Conservation (phyloP, 306 rosid species). For the Spatholobus suberectus region DNA sequence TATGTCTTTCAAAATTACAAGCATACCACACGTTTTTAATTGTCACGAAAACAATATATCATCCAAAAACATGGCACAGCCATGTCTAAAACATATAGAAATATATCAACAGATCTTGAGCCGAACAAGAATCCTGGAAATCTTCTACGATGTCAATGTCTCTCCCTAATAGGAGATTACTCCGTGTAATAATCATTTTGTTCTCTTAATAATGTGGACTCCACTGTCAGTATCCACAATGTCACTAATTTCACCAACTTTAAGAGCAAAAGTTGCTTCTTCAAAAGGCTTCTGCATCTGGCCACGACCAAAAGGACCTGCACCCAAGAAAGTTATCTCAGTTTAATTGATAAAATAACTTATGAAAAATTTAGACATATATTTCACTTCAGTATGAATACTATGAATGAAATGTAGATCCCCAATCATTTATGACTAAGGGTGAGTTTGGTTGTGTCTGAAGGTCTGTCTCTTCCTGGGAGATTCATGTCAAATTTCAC, state of each 20-base stretch:
- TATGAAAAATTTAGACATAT: neutral
- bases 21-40: slow-evolving; percentile 42
- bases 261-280: slow-evolving; percentile 77
- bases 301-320: slow-evolving; percentile 95
- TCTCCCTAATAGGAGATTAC: slow-evolving; percentile 39
- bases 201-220: slow-evolving; percentile 89
- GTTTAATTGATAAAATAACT: neutral
- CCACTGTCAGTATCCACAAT: slow-evolving; percentile 97
- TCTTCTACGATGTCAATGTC: slow-evolving; percentile 35
- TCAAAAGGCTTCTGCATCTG: slow-evolving; percentile 99
- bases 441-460: neutral
- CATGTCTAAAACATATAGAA: slow-evolving; percentile 35
- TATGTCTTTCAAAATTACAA: slow-evolving; percentile 45
- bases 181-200: slow-evolving; percentile 52
- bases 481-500: neutral
- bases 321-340: slow-evolving; percentile 37
- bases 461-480: neutral
- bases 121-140: slow-evolving; percentile 41
- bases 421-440: neutral
- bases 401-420: neutral
- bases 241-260: slow-evolving; percentile 88
- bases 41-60: slow-evolving; percentile 39
- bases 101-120: slow-evolving; percentile 33
- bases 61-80: slow-evolving; percentile 47
- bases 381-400: neutral